Conservation (phyloP, 345 rosid species). For the Hirschfeldia incana region DNA sequence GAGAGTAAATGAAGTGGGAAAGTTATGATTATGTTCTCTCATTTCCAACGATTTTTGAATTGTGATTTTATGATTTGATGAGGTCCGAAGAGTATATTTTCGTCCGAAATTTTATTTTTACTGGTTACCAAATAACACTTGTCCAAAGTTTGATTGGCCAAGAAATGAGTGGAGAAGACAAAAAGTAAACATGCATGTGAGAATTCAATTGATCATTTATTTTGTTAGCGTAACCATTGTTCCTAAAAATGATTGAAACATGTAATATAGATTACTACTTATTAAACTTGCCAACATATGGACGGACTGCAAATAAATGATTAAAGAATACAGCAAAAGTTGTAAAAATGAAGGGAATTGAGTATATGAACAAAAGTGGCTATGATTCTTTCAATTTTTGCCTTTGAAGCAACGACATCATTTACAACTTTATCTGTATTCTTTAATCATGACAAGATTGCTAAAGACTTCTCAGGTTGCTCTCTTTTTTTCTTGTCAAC, state of each 20-base stretch:
- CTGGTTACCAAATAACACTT: not conserved
- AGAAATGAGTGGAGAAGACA: not conserved
- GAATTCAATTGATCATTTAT: not conserved
- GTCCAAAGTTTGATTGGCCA: not conserved
- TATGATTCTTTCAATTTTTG: not conserved
- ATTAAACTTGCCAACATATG: not conserved
- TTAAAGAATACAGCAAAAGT: not conserved
- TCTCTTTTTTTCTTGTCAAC: not conserved
- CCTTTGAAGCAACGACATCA: slow-evolving; percentile 8
- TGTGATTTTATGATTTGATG: not conserved
- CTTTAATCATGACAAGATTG: not conserved
- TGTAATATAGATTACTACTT: no score
- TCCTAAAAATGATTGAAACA: not conserved
- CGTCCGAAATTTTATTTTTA: not conserved
- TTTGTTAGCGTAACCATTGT: not conserved
- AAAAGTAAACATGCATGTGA: not conserved
- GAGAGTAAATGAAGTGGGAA: not conserved
- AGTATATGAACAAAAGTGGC: not conserved
- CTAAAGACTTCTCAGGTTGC: not conserved
- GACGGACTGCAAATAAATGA: not conserved
- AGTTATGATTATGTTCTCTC: not conserved
- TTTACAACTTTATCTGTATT: no score
- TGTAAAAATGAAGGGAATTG: not conserved
- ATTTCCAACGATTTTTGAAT: not conserved
- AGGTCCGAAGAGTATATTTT: not conserved